Evolutionary conservation across 2,329 filamentous ascomycete species (phyloP), one percentile per base, ranked within the genome.

Genomic region (Diaporthe eres): DNA sequence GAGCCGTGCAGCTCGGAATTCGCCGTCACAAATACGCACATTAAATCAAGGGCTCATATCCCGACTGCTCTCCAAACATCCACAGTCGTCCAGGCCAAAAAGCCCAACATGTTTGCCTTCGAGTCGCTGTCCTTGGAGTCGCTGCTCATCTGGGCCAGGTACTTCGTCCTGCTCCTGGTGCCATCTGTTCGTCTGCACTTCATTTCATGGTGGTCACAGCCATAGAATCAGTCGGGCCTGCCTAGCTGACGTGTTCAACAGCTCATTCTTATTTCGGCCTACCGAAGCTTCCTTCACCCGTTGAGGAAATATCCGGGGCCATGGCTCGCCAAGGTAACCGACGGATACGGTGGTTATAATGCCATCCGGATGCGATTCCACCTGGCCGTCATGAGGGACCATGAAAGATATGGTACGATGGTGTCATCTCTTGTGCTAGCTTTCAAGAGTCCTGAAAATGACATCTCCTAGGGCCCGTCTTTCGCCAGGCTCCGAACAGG

Each of bases 251-350:
- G n/a, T 22, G 12, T 22, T 0, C 9, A 34, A 47, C 25, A 65
- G 39, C 8, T 65, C 28, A 15, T 31, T 42, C 25, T 65, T 12
- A 42, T 65, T 22, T 49, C 42, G 2, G 61, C 42, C 25, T 65
- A 65, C 6, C 42, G 61, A 12, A 47, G 39, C 17, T 65, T 49
- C 25, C 9, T 65, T 2, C 61, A 65, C 12, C 61, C 42, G 10
- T n/a, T 65, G 25, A 12, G 61, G 25, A 17, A 31, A 8, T 65
- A 65, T 65, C 42, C 61, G 3, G 61, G 61, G 25, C 61, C 61
- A 65, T 65, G 42, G 61, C 25, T 65, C 4, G 61, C 61, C 37
- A 63, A 63, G 39, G 22, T 63, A 2, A 63, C 60, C 10, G 60
- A 63, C 25, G 60, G n/a, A 17, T 63, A 63, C 39, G 60, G 60